Percentiles rank a stretch among this genome's conserved stretches.
Conservation (phyloP, 139 green algal species). For the Pleodorina starrii region DNA sequence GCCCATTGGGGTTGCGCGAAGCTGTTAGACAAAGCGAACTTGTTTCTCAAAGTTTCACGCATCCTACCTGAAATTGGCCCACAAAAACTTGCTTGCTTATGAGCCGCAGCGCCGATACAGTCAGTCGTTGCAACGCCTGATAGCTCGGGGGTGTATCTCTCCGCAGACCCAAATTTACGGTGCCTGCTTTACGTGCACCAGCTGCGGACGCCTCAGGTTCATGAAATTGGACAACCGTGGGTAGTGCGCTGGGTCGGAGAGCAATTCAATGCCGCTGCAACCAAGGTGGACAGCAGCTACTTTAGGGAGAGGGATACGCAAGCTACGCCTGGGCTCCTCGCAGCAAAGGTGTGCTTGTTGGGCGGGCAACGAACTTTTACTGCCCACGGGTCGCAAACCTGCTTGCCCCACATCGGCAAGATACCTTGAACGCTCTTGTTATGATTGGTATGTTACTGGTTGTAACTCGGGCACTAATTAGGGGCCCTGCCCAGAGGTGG, state of each 20-base stretch:
- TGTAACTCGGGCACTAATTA: background rate
- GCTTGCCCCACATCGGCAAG: background rate
- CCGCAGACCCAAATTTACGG: background rate
- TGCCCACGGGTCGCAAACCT: conserved; percentile 17
- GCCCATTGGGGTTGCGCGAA: too few species aligned
- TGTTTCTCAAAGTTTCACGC: too few species aligned
- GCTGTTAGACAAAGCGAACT: too few species aligned
- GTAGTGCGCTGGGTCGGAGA: background rate
- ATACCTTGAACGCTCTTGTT: background rate
- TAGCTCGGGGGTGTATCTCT: background rate
- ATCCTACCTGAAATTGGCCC: too few species aligned
- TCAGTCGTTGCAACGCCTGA: background rate
- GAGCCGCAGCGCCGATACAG: too few species aligned
- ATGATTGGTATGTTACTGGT: background rate
- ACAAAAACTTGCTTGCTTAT: too few species aligned
- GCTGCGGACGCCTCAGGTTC: too few species aligned
- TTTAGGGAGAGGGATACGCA: background rate
- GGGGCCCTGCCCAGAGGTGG: background rate
- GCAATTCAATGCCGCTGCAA: background rate
- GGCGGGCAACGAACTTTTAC: conserved; percentile 15
- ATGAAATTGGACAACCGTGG: too few species aligned
- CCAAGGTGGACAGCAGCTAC: background rate
- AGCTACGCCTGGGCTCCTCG: background rate
- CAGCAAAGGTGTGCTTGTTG: background rate
- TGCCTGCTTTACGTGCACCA: background rate